Evolutionary conservation across 371 early-diverging fungal genomes (phyloP).

Genomic region (Mortierella sp.): DNA sequence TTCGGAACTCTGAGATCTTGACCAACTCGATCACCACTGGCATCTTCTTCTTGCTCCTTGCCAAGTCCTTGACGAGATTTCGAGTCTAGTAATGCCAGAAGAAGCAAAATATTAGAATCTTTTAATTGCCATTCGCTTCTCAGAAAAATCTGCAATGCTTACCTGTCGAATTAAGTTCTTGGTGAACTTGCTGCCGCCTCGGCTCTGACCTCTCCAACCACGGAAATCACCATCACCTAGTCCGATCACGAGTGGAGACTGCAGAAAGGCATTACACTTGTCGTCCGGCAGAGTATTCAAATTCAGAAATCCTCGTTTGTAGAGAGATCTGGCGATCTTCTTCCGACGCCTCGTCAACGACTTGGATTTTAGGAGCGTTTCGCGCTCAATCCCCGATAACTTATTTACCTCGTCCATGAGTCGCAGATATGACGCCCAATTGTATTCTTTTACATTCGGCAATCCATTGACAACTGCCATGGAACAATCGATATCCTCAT

Average conservation of each 20-base stretch:
- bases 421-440: constrained; percentile 19
- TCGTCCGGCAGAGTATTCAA: constrained; percentile 14
- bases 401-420: constrained; percentile 24
- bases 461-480: constrained; percentile 20
- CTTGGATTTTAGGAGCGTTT: constrained; percentile 25
- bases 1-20: constrained; percentile 30
- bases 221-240: constrained; percentile 31
- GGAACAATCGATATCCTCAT: constrained; percentile 15
- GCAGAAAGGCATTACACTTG: constrained; percentile 21
- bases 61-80: constrained; percentile 29
- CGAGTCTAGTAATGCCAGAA: constrained; percentile 14
- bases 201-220: constrained; percentile 30
- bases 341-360: constrained; percentile 25
- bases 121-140: constrained; percentile 10
- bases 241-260: constrained; percentile 28
- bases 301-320: constrained; percentile 27
- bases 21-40: constrained; percentile 26
- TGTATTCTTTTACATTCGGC: constrained; percentile 25
- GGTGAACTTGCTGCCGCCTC: constrained; percentile 18
- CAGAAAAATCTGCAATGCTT: constrained; percentile 22
- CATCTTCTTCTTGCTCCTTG: constrained; percentile 21
- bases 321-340: constrained; percentile 23
- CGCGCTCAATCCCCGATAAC: constrained; percentile 17
- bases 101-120: constrained; percentile 22
- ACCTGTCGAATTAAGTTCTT: constrained; percentile 30